Conservation (phyloP, 192 early-diverging fungal genomes). For the Backusella luteola region DNA sequence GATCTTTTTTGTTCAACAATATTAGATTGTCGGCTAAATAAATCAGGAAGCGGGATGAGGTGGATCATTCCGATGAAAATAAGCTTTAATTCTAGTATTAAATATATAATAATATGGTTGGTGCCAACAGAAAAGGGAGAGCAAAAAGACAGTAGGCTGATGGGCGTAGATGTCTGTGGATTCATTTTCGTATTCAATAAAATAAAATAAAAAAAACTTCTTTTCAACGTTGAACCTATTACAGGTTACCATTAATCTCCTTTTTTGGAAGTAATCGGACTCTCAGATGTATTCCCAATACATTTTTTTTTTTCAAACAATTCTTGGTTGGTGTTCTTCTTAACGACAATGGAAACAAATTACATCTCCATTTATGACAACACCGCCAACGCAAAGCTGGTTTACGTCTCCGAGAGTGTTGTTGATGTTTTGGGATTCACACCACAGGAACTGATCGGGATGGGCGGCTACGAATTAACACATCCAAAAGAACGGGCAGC, state of each 20-base stretch:
- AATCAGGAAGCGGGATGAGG: too few species aligned
- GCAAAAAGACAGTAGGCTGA: too few species aligned
- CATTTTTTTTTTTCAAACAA: neutral
- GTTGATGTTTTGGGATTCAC: conserved; percentile 42
- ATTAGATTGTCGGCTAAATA: too few species aligned
- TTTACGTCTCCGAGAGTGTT: conserved; percentile 43
- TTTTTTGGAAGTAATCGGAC: neutral
- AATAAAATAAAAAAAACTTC: neutral
- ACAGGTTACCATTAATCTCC: neutral
- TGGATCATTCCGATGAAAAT: too few species aligned
- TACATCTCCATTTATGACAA: conserved; percentile 50
- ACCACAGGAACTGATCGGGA: conserved; percentile 43
- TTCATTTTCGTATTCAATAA: neutral
- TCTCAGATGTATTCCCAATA: neutral
- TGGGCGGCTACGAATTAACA: conserved; percentile 35
- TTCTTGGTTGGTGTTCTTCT: neutral
- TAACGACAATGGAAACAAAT: conserved; percentile 21
- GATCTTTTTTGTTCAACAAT: too few species aligned
- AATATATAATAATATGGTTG: too few species aligned
- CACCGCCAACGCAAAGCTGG: conserved; percentile 28
- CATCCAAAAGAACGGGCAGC: conserved; percentile 39
- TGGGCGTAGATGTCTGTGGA: neutral
- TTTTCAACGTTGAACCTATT: neutral
- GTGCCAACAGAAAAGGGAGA: too few species aligned
- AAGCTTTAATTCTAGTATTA: too few species aligned